Evolutionary conservation across 371 early-diverging fungal genomes (phyloP), one percentile per base, ranked within the genome.

Genomic region (Nosema granulosis): DNA sequence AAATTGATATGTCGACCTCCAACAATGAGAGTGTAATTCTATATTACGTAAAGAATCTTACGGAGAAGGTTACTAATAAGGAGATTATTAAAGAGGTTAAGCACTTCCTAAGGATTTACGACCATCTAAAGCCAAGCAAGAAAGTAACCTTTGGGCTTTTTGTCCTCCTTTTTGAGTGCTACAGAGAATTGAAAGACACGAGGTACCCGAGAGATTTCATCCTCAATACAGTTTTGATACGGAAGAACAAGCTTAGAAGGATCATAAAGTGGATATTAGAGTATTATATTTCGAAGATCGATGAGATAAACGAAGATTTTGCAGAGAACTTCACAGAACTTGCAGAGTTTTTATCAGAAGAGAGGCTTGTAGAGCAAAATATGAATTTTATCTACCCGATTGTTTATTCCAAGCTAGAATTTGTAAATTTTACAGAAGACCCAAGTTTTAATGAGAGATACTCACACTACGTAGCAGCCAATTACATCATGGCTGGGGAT

Each of bases 231-330:
- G 56, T 12, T n/a, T 31, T 29, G 28, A 54, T 51, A 32, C 49
- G 24, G 43, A 70, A 70, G 24, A 16, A 6, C 28, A 52, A 57
- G 58, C 56, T 70, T 58, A 70, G 38, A 43, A 57, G 22, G 22
- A 57, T 70, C 51, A 70, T 38, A 56, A 29, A 50, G 18, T 54
- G 51, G 57, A 70, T 70, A 51, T 58, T 70, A 18, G 71, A 70
- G 20, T 58, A 70, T 20, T 70, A 29, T 12, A 0, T 70, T 50
- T 38, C 31, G 16, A 26, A n/a, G n/a, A 18, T 9, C 3, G 4
- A 12, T 3, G 52, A 26, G 71, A 52, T 4, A n/a, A n/a, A 3
- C 3, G 20, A 67, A 20, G 28, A 26, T 2, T 54, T 56, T 57
- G 58, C 29, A 24, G 16, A 32, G 4, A 3, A 28, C 12, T 26